Percentiles rank a stretch among this genome's conserved stretches.
These are phyloP conservation scores for Harrya chromipes DNA, from an alignment of 768 basidiomycete genomes.

Conservation along the genomic window DNA sequence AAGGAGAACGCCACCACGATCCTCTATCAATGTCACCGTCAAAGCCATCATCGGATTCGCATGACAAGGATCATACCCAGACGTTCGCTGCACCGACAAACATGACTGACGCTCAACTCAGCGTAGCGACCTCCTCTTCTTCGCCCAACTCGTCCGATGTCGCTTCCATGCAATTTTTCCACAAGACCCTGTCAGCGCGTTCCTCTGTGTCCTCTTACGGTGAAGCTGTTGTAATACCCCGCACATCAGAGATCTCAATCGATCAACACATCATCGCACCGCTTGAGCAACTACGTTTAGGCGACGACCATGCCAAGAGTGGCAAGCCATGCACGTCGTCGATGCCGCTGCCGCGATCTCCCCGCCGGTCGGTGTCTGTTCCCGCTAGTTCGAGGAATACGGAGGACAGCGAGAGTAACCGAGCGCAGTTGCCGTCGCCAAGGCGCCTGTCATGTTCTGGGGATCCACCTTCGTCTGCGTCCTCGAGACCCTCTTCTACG, in stretches of 20 bases:
- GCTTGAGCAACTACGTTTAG: slow-evolving; percentile 47
- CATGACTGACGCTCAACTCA: slow-evolving; percentile 33
- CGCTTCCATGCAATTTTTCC: slow-evolving; percentile 52
- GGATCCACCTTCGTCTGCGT: slow-evolving; percentile 19
- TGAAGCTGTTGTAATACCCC: slow-evolving; percentile 36
- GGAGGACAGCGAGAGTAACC: slow-evolving; percentile 9
- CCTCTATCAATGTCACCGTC: slow-evolving; percentile 7
- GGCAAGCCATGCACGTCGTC: neutral
- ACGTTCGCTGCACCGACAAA: slow-evolving; percentile 5
- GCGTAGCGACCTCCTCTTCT: slow-evolving; percentile 54
- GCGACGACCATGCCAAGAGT: slow-evolving; percentile 20
- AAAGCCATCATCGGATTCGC: slow-evolving; percentile 2
- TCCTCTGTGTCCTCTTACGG: slow-evolving; percentile 60
- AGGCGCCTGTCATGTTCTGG: slow-evolving; percentile 7
- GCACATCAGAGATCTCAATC: slow-evolving; percentile 33
- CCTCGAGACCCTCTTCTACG: slow-evolving; percentile 47
- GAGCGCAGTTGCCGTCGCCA: slow-evolving; percentile 9
- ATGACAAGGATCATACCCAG: slow-evolving; percentile 4
- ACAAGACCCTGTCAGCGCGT: slow-evolving; percentile 42
- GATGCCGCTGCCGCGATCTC: slow-evolving; percentile 4
- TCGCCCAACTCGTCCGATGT: slow-evolving; percentile 61
- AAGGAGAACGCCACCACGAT: slow-evolving; percentile 3
- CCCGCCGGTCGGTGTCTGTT: slow-evolving; percentile 20
- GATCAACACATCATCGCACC: slow-evolving; percentile 55
- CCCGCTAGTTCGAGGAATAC: slow-evolving; percentile 6